Evolutionary conservation across 257 asterid genomes (phyloP).

Genomic region (Capsicum pubescens): DNA sequence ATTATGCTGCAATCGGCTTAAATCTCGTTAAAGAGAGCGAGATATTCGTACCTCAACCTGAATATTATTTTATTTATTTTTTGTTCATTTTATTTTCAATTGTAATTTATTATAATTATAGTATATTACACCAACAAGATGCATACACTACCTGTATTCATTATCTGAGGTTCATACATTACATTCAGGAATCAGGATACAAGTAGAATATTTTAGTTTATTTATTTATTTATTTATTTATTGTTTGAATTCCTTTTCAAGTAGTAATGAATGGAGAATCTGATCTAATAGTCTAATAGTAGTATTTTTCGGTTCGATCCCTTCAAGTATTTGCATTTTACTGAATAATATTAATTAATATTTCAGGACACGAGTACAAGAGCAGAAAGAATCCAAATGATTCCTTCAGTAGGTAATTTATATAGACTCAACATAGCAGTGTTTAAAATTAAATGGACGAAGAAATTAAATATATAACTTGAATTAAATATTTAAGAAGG

Average conservation of each 20-base stretch:
- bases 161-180: neutral
- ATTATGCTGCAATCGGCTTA: too few relatives aligned
- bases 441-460: neutral
- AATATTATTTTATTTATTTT: too few relatives aligned
- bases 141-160: too few relatives aligned
- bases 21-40: too few relatives aligned
- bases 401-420: conserved; percentile 31
- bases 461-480: neutral
- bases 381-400: conserved; percentile 33
- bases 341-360: conserved; percentile 1
- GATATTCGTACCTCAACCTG: too few relatives aligned
- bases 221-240: neutral
- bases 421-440: neutral
- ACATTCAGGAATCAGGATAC: neutral
- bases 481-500: neutral
- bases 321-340: neutral
- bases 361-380: conserved; percentile 1
- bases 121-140: neutral
- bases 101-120: neutral
- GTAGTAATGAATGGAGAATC: neutral
- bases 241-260: neutral
- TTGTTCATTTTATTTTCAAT: neutral
- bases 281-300: neutral
- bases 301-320: neutral
- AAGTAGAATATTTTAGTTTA: neutral